A percentile compares a stretch with the other conserved stretches of the same genome.
Conservation (phyloP, 495 filamentous ascomycete genomes). For the Neurospora sp. region DNA sequence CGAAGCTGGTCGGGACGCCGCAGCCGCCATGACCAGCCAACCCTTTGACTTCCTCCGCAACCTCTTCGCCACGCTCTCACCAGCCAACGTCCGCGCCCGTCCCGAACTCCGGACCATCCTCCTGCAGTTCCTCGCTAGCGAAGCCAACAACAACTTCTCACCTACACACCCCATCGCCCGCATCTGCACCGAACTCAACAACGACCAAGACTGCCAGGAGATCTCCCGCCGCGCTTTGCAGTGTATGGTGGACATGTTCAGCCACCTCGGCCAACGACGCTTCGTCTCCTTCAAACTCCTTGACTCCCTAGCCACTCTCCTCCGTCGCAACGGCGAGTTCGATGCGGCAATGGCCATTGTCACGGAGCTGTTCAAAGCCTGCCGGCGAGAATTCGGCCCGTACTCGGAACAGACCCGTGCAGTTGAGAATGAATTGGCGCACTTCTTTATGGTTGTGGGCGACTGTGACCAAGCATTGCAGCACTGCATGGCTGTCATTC, state of each 20-base stretch:
- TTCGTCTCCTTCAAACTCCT: constrained; percentile 23
- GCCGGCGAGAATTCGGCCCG: constrained; percentile 15
- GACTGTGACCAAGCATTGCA: constrained; percentile 14
- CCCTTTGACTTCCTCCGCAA: constrained; percentile 26
- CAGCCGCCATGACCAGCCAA: constrained; percentile 18
- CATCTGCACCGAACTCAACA: constrained; percentile 18
- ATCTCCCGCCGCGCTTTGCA: constrained; percentile 21
- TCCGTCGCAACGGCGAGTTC: constrained; percentile 21
- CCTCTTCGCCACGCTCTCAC: constrained; percentile 21
- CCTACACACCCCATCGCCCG: constrained; percentile 19
- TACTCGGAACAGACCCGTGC: constrained; percentile 17
- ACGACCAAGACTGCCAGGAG: constrained; percentile 21
- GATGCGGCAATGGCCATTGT: constrained; percentile 21
- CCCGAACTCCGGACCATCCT: constrained; percentile 21
- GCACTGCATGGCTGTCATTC: constrained; percentile 23
- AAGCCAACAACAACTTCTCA: constrained; percentile 18
- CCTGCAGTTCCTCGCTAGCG: constrained; percentile 16
- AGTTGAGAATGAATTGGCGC: constrained; percentile 21
- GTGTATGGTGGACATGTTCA: constrained; percentile 26
- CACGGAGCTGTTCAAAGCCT: constrained; percentile 15
- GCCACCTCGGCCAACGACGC: constrained; percentile 16
- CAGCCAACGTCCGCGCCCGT: constrained; percentile 18
- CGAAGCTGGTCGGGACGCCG: constrained; percentile 16
- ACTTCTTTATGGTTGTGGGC: constrained; percentile 22
- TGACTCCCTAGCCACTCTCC: constrained; percentile 23